These are phyloP conservation scores for Colletotrichum zoysiae DNA, from an alignment of 2,329 filamentous ascomycete genomes.

Conservation along the genomic window DNA sequence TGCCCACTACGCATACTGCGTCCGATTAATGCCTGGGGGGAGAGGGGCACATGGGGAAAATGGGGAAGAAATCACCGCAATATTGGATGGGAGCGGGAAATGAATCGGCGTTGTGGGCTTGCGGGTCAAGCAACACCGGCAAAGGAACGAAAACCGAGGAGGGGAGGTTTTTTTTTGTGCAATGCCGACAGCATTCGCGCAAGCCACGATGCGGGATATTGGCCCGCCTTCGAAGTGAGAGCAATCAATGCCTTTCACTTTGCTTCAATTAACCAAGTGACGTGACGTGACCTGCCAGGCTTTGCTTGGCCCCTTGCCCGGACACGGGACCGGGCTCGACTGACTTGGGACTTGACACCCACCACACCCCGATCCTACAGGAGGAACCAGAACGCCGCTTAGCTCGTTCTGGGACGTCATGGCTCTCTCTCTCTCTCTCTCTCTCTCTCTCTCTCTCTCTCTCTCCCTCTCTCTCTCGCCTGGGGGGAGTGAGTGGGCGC, in stretches of 20 bases:
- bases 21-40: conserved; percentile 1
- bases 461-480: background rate
- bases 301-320: too few species aligned
- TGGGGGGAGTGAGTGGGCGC: background rate
- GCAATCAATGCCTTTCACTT: conserved; percentile 1
- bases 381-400: conserved; percentile 17
- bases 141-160: conserved; percentile 20
- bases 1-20: background rate
- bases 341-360: background rate
- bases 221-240: background rate
- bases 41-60: conserved; percentile 17
- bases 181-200: conserved; percentile 7
- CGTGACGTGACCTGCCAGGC: background rate
- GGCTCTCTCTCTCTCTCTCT: background rate
- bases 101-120: conserved; percentile 26
- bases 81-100: conserved; percentile 31
- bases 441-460: background rate
- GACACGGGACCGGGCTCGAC: conserved; percentile 7
- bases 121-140: conserved; percentile 15
- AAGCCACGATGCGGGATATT: conserved; percentile 17
- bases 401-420: conserved; percentile 20
- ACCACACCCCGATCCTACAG: background rate
- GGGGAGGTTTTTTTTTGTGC: conserved; percentile 4
- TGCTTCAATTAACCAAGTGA: background rate
- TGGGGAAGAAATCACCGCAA: conserved; percentile 26